These are phyloP conservation scores for Aspergillus sclerotialis DNA, from an alignment of 2,329 filamentous ascomycete genomes.

Conservation along the genomic window DNA sequence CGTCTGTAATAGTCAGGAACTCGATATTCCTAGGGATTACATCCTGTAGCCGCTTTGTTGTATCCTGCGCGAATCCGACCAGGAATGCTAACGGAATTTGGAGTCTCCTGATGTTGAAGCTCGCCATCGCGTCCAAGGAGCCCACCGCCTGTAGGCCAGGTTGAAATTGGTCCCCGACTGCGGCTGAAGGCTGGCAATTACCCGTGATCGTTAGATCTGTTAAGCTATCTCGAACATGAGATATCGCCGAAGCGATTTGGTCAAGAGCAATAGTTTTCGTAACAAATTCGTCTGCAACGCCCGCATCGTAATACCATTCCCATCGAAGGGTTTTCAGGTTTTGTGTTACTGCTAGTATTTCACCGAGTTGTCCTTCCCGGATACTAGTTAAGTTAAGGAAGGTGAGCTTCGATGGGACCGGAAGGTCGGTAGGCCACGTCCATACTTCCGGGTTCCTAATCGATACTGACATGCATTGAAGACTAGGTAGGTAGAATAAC, in stretches of 20 bases:
- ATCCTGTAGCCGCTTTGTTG: slow-evolving; percentile 2
- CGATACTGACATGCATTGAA: slow-evolving; percentile 8
- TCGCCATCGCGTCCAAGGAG: neutral
- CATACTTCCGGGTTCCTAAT: slow-evolving; percentile 12
- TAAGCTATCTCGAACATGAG: slow-evolving; percentile 11
- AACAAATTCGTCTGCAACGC: slow-evolving; percentile 4
- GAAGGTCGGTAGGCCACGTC: slow-evolving; percentile 9
- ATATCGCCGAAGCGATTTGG: slow-evolving; percentile 9
- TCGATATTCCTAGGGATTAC: slow-evolving; percentile 12
- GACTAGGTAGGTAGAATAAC: slow-evolving; percentile 13
- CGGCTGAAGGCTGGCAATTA: too few relatives aligned
- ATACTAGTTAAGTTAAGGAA: slow-evolving; percentile 7
- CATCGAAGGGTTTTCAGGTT: slow-evolving; percentile 7
- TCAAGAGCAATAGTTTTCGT: slow-evolving; percentile 9
- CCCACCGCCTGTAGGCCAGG: neutral
- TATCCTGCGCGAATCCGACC: slow-evolving; percentile 7
- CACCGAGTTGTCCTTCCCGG: slow-evolving; percentile 7
- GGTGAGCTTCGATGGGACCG: slow-evolving; percentile 2
- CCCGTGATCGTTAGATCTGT: slow-evolving; percentile 13
- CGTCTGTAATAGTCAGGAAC: slow-evolving; percentile 10
- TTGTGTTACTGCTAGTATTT: slow-evolving; percentile 5
- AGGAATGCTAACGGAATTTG: slow-evolving; percentile 8
- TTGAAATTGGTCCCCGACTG: neutral
- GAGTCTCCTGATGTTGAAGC: slow-evolving; percentile 5
- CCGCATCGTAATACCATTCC: slow-evolving; percentile 8